A percentile compares a stretch with the other conserved stretches of the same genome.
These are phyloP conservation scores for Termitomyces eurrhizus DNA, from an alignment of 768 basidiomycete species.

Conservation along the genomic window DNA sequence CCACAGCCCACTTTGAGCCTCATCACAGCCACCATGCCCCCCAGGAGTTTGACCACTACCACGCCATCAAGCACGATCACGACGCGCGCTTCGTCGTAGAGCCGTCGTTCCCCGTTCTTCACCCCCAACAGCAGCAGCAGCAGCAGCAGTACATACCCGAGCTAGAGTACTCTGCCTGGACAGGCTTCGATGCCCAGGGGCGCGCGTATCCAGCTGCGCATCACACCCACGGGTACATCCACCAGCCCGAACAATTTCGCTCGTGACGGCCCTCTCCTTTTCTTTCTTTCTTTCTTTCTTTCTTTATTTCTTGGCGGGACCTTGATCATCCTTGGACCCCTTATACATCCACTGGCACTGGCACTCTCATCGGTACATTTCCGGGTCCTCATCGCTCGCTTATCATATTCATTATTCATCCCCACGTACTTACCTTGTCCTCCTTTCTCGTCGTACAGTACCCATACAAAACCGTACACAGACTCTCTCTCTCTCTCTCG, in stretches of 20 bases:
- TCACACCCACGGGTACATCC: neutral
- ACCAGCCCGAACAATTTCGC: neutral
- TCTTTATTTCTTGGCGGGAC: neutral
- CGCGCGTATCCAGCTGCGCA: neutral
- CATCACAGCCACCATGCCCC: neutral
- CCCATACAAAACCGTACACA: neutral
- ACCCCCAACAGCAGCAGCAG: too few relatives aligned
- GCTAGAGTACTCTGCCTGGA: neutral
- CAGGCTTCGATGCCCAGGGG: neutral
- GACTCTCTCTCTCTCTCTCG: neutral
- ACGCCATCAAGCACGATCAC: neutral
- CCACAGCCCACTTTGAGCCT: neutral
- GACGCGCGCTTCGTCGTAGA: too few relatives aligned
- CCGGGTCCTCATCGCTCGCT: too few relatives aligned
- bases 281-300: neutral
- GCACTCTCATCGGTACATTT: too few relatives aligned
- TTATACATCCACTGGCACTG: neutral
- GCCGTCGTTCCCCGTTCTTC: too few relatives aligned
- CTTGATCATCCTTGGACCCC: neutral
- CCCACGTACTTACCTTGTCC: too few relatives aligned
- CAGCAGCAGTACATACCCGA: too few relatives aligned
- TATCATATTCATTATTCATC: too few relatives aligned
- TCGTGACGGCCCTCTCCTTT: neutral
- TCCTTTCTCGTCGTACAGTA: too few relatives aligned
- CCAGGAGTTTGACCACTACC: neutral